Conservation (phyloP, 108 stramenopile species). For the Cyclotella cryptica region DNA sequence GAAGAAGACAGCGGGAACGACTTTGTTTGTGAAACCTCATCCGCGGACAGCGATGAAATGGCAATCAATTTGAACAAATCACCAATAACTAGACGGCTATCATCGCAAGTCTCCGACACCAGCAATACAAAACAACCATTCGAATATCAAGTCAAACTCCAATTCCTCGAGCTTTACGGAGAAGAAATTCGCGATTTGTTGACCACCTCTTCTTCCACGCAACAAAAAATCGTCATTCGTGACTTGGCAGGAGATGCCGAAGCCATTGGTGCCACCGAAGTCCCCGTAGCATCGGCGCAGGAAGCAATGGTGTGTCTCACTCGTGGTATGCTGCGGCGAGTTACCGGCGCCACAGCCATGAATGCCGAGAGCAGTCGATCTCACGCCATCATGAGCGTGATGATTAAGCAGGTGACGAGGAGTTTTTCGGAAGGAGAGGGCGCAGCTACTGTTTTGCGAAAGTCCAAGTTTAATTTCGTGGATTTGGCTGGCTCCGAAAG, state of each 20-base stretch:
- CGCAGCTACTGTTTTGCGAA: slow-evolving; percentile 6
- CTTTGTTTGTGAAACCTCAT: slow-evolving; percentile 1
- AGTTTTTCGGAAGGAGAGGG: slow-evolving; percentile 15
- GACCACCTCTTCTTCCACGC: slow-evolving; percentile 19
- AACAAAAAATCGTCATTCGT: slow-evolving; percentile 70
- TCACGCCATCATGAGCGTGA: slow-evolving; percentile 90
- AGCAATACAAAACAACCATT: slow-evolving; percentile 26
- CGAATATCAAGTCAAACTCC: slow-evolving; percentile 71
- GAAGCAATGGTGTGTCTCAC: slow-evolving; percentile 88
- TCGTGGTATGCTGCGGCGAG: slow-evolving; percentile 83
- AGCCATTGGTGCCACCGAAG: slow-evolving; percentile 87
- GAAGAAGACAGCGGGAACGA: slow-evolving; percentile 24
- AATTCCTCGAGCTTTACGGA: slow-evolving; percentile 89
- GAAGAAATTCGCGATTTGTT: slow-evolving; percentile 95
- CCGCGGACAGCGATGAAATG: not conserved
- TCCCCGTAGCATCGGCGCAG: slow-evolving; percentile 73
- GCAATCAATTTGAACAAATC: slow-evolving; percentile 27
- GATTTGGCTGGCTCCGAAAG: slow-evolving; percentile 87
- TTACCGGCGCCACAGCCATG: slow-evolving; percentile 93
- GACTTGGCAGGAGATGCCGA: slow-evolving; percentile 81
- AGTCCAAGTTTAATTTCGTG: slow-evolving; percentile 32
- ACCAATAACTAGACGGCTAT: not conserved
- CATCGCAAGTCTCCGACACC: not conserved
- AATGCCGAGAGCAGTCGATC: slow-evolving; percentile 81
- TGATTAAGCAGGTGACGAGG: slow-evolving; percentile 74